Percentiles rank a stretch among this genome's conserved stretches.
Evolutionary conservation across 176 grass and related monocot species (phyloP).

Genomic region (Carex parvula): DNA sequence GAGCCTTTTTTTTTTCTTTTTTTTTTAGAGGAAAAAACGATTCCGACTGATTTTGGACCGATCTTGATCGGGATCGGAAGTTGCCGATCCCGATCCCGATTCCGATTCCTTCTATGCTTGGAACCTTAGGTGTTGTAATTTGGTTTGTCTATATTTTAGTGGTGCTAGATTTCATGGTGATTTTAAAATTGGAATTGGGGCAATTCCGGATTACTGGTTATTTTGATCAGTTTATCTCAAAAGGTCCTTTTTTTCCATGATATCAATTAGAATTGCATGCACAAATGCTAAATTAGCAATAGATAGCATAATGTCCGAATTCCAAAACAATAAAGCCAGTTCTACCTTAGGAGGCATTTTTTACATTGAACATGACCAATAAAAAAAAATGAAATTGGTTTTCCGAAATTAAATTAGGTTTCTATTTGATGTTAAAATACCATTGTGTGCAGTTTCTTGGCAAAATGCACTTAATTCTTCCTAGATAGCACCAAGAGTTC

Average conservation of each 20-base stretch:
- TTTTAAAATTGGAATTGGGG: background rate
- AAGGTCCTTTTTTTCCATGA: background rate
- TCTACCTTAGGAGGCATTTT: background rate
- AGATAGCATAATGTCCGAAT: background rate
- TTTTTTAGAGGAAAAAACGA: background rate
- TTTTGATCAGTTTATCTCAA: background rate
- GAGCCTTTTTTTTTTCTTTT: too few relatives aligned
- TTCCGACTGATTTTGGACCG: background rate
- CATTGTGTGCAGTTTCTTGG: too few relatives aligned
- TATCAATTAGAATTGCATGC: background rate
- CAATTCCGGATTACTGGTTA: background rate
- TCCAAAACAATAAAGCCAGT: background rate
- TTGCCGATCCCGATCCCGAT: too few relatives aligned
- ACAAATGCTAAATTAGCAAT: background rate
- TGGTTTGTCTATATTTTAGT: background rate
- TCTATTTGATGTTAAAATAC: too few relatives aligned
- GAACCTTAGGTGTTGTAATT: background rate
- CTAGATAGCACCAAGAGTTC: too few relatives aligned
- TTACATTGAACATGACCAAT: background rate
- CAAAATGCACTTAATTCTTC: too few relatives aligned
- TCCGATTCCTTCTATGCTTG: too few relatives aligned
- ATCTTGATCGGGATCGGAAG: too few relatives aligned
- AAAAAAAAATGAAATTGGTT: background rate
- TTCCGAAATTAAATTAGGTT: background rate
- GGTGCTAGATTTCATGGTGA: background rate